Evolutionary conservation across 1,284 basidiomycete genomes (phyloP).

Genomic region (Trametes sp.): DNA sequence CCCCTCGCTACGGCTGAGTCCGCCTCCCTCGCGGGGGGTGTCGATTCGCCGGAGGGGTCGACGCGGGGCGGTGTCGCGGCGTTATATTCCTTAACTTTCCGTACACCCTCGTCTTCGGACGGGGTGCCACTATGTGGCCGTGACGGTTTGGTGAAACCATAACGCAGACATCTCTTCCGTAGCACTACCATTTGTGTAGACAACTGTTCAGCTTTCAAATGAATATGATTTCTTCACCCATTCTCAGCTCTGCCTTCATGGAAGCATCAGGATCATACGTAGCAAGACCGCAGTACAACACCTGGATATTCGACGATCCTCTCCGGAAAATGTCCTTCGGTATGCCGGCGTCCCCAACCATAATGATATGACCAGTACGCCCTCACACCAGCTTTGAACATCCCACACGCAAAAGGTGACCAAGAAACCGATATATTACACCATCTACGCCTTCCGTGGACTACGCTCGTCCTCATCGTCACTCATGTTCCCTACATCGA

Average conservation of each 20-base stretch:
- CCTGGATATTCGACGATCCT: too few relatives aligned
- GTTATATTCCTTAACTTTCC: slow-evolving; percentile 83
- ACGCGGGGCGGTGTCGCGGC: slow-evolving; percentile 49
- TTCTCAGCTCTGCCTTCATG: not conserved
- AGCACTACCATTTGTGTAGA: not conserved
- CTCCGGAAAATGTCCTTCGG: too few relatives aligned
- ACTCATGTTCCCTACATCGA: slow-evolving; percentile 55
- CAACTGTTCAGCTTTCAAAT: too few relatives aligned
- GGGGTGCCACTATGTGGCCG: slow-evolving; percentile 74
- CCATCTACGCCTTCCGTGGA: not conserved
- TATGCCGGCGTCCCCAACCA: too few relatives aligned
- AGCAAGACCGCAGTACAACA: too few relatives aligned
- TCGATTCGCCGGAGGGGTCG: slow-evolving; percentile 59
- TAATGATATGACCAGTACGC: too few relatives aligned
- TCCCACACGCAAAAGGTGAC: not conserved
- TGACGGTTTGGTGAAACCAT: slow-evolving; percentile 85
- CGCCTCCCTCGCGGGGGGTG: slow-evolving; percentile 48
- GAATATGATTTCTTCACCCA: not conserved
- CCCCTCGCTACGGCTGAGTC: slow-evolving; percentile 48
- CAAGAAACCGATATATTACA: not conserved
- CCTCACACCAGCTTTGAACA: not conserved
- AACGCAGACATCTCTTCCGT: slow-evolving; percentile 59
- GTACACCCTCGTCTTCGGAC: slow-evolving; percentile 51
- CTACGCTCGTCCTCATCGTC: slow-evolving; percentile 48
- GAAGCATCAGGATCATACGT: too few relatives aligned